Base-by-base conservation (phyloP, 352 stramenopile genomes). In the Globisporangium nodosum region DNA sequence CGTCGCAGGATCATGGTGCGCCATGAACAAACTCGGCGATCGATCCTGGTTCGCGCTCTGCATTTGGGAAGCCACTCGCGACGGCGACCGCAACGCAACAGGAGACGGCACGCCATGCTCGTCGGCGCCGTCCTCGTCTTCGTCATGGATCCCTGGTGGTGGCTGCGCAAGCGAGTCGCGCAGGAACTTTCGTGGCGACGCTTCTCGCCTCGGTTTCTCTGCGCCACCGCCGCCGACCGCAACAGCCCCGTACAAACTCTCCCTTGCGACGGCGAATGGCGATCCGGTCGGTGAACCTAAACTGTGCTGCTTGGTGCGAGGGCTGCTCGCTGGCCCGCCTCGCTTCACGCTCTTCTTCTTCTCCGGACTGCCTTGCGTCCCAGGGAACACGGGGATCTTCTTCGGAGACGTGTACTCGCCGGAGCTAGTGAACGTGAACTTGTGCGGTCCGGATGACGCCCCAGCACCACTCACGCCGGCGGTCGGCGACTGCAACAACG, bases 361-460 rank as follows among this genome's bases (percentile, higher is more conserved):
- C 57, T 88, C 78, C 0, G 78, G 81, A 27, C 76, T 90, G 40
- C 74, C 64, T 7, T 80, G 31, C 18, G 74, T 91, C 13, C 81
- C 79, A 2, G 81, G 79, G 46, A 91, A 87, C 42, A 87, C 67
- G 0, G 81, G 81, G 21, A 91, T 76, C 54, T 89, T 91, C 79
- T 88, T 91, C 0, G 81, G 81, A 12, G 81, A 86, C 43, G 73
- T 85, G 66, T 89, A 91, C 56, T 87, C 79, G 1, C 71, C 70
- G 3, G 77, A 66, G 27, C 69, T 85, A 33, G 77, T 91, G 49
- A 91, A 91, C 39, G 78, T 85, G 56, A 90, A 90, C 53, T 79
- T 80, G 50, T 85, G 74, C 15, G 67, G 64, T 7, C 21, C 51
- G 2, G 61, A 47, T 3, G 24, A 3, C 24, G 21, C 30, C 4